These are phyloP conservation scores for Phytopythium delawarense DNA, from an alignment of 352 stramenopile genomes.

Conservation along the genomic window DNA sequence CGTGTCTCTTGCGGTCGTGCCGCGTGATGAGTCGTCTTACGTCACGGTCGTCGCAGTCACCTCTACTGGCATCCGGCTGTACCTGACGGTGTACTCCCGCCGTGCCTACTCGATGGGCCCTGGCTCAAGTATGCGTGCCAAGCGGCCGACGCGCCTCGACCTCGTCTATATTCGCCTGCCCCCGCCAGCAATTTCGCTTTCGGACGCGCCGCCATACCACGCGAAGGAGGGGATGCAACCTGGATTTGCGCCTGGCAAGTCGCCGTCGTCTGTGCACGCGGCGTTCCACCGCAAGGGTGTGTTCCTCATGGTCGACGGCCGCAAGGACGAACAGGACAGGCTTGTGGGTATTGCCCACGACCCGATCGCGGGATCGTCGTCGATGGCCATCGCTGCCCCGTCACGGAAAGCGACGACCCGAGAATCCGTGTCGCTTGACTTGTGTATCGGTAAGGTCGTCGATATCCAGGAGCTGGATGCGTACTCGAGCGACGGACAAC, in stretches of 20 bases:
- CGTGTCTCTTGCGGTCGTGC: slow-evolving; percentile 59
- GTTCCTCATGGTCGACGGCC: slow-evolving; percentile 72
- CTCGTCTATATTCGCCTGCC: slow-evolving; percentile 81
- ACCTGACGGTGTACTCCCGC: slow-evolving; percentile 87
- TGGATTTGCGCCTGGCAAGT: slow-evolving; percentile 75
- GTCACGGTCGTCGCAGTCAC: slow-evolving; percentile 92
- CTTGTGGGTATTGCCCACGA: slow-evolving; percentile 74
- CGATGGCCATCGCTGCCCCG: slow-evolving; percentile 44
- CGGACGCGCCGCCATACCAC: slow-evolving; percentile 79
- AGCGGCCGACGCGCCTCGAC: slow-evolving; percentile 64
- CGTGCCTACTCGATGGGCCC: slow-evolving; percentile 34
- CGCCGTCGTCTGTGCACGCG: slow-evolving; percentile 68
- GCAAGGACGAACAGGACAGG: slow-evolving; percentile 73
- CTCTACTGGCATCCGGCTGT: slow-evolving; percentile 92
- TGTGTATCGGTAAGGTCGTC: slow-evolving; percentile 80
- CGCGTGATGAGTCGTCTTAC: slow-evolving; percentile 67
- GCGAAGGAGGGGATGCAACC: slow-evolving; percentile 86
- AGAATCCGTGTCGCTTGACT: slow-evolving; percentile 71
- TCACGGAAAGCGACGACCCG: slow-evolving; percentile 65
- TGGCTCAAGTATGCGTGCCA: slow-evolving; percentile 33
- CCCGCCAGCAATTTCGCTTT: slow-evolving; percentile 59
- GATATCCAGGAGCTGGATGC: slow-evolving; percentile 68
- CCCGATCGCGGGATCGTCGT: slow-evolving; percentile 53
- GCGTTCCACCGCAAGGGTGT: slow-evolving; percentile 79
- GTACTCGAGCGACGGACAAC: slow-evolving; percentile 23